phyloP scores from a whole-genome alignment of 345 rosid species.

The Luvunga scandens region DNA sequence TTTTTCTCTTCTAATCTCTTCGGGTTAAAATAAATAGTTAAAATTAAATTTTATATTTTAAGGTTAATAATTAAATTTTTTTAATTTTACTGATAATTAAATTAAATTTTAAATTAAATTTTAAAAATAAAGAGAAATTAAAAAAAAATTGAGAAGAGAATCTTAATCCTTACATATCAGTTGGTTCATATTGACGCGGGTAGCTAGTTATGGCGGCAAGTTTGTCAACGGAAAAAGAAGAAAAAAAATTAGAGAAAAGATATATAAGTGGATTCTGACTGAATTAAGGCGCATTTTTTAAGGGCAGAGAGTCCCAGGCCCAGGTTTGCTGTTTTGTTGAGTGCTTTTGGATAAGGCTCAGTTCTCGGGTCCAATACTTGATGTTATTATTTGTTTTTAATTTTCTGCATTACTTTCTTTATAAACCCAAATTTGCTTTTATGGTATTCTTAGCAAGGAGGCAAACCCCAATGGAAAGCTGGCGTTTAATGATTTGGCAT shows the following conservation, averaged over 20 bases:
- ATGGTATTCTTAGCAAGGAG: not conserved
- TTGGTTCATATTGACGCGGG: constrained; percentile 22
- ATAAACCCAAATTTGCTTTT: not conserved
- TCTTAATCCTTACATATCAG: not conserved
- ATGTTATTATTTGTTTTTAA: not conserved
- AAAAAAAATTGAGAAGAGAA: too few species aligned
- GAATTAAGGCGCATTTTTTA: not conserved
- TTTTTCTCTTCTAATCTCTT: too few species aligned
- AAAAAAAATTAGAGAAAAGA: not conserved
- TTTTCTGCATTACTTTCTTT: not conserved
- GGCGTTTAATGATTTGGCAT: not conserved
- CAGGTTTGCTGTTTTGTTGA: not conserved
- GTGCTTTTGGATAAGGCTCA: constrained; percentile 7
- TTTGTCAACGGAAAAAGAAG: not conserved
- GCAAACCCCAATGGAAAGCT: not conserved
- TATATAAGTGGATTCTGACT: not conserved
- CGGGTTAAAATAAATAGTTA: too few species aligned
- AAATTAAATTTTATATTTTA: too few species aligned
- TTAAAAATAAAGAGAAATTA: too few species aligned
- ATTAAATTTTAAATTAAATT: too few species aligned
- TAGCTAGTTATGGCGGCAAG: constrained; percentile 29
- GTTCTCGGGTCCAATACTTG: not conserved
- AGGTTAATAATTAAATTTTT: too few species aligned
- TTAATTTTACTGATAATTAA: too few species aligned
- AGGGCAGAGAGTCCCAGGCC: not conserved